Percentiles rank a stretch among this genome's conserved stretches.
phyloP scores from a whole-genome alignment of 441 rosid species.

The Adansonia gregorii region DNA sequence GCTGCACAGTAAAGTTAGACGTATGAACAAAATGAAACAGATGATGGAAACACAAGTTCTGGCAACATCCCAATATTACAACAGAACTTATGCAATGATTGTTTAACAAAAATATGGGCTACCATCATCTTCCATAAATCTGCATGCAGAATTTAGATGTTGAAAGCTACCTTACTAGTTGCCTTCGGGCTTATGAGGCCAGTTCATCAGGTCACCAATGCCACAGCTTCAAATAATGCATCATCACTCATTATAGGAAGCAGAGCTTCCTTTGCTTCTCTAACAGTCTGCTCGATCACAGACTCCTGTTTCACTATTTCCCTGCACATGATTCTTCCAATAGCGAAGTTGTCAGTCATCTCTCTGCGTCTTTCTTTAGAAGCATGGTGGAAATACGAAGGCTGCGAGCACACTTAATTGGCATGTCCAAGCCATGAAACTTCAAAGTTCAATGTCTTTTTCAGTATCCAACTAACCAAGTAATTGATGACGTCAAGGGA shows the following conservation, averaged over 20 bases:
- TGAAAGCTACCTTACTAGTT: slow-evolving; percentile 14
- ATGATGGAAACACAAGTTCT: slow-evolving; percentile 27
- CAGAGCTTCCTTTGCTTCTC: slow-evolving; percentile 51
- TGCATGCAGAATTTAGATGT: slow-evolving; percentile 15
- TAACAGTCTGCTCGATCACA: slow-evolving; percentile 57
- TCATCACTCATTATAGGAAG: slow-evolving; percentile 52
- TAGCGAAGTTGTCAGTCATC: slow-evolving; percentile 60
- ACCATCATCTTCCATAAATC: slow-evolving; percentile 18
- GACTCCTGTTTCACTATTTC: slow-evolving; percentile 57
- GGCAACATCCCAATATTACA: slow-evolving; percentile 17
- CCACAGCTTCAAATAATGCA: slow-evolving; percentile 48
- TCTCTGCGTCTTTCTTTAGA: slow-evolving; percentile 65
- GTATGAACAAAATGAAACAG: slow-evolving; percentile 14
- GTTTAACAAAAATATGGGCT: slow-evolving; percentile 18
- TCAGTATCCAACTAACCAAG: slow-evolving; percentile 55
- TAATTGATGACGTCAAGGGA: slow-evolving; percentile 53
- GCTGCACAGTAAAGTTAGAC: background rate
- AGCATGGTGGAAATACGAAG: slow-evolving; percentile 69
- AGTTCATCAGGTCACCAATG: slow-evolving; percentile 53
- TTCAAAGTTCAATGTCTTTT: slow-evolving; percentile 61
- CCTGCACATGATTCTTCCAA: slow-evolving; percentile 72
- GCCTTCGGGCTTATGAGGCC: background rate
- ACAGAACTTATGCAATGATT: slow-evolving; percentile 25
- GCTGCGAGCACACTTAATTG: slow-evolving; percentile 49
- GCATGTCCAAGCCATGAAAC: slow-evolving; percentile 65